A percentile compares a stretch with the other conserved stretches of the same genome.
Conservation (phyloP, 1,284 basidiomycete genomes). For the Sporisorium graminicola region DNA sequence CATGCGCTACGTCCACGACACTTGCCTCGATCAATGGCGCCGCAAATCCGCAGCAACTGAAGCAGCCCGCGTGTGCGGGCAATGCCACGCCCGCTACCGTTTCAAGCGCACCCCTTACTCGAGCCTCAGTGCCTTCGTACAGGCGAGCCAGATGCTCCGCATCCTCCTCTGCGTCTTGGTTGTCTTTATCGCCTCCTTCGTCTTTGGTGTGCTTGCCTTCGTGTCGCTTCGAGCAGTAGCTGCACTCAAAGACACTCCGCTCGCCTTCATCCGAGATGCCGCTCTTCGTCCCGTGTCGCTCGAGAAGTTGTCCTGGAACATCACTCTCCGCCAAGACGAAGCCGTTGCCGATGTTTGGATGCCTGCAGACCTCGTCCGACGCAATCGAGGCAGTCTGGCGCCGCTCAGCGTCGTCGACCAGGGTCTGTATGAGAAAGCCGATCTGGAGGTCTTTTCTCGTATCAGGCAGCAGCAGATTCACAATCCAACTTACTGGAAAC, state of each 20-base stretch:
- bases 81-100: constrained; percentile 40
- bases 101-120: constrained; percentile 30
- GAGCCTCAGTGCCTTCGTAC: constrained; percentile 36
- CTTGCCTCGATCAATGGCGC: constrained; percentile 47
- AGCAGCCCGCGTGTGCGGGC: constrained; percentile 40
- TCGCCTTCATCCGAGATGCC: constrained; percentile 25
- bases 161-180: constrained; percentile 30
- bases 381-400: constrained; percentile 1
- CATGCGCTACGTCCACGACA: constrained; percentile 47
- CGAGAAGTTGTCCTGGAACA: constrained; percentile 32
- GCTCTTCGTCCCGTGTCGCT: constrained; percentile 27
- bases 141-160: constrained; percentile 42
- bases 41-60: constrained; percentile 27
- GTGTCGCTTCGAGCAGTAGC: constrained; percentile 19
- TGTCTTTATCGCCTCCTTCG: constrained; percentile 21
- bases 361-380: constrained; percentile 12
- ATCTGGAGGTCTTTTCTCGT: constrained; percentile 28
- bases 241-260: constrained; percentile 19
- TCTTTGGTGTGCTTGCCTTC: constrained; percentile 18
- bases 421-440: constrained; percentile 23
- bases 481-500: constrained; percentile 36
- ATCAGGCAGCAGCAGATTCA: constrained; percentile 16
- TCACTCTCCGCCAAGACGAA: constrained; percentile 29
- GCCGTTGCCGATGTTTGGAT: constrained; percentile 31
- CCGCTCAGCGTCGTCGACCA: constrained; percentile 15